Conservation (phyloP, 768 basidiomycete species). For the Boletus edulis region DNA sequence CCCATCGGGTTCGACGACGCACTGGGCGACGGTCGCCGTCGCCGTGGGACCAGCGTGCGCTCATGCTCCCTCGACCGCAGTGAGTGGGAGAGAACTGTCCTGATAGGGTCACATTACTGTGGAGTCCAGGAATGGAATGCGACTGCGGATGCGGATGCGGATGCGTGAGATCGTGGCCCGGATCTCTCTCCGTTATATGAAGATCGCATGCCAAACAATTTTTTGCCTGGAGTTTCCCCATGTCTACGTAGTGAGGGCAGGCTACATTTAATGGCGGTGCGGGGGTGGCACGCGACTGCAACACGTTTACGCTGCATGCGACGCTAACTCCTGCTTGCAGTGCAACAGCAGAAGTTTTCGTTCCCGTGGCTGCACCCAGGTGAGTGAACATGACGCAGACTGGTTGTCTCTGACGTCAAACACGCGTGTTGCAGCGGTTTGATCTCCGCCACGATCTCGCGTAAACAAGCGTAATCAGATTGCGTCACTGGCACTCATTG, state of each 20-base stretch:
- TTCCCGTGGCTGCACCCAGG: constrained; percentile 85
- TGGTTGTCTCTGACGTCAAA: constrained; percentile 28
- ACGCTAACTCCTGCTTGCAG: constrained; percentile 37
- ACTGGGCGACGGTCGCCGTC: not conserved
- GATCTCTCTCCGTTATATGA: constrained; percentile 9
- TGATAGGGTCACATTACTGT: constrained; percentile 8
- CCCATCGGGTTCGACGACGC: not conserved
- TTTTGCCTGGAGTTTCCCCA: not conserved
- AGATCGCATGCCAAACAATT: too few relatives aligned
- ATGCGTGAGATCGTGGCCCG: constrained; percentile 8
- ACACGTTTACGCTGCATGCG: constrained; percentile 11
- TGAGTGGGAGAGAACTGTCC: not conserved
- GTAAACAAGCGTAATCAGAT: constrained; percentile 35
- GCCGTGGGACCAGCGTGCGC: constrained; percentile 14
- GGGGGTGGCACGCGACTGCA: constrained; percentile 13
- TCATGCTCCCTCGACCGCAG: not conserved
- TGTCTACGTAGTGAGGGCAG: constrained; percentile 1
- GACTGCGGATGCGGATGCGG: constrained; percentile 3
- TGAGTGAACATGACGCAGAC: constrained; percentile 37
- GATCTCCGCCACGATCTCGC: constrained; percentile 58
- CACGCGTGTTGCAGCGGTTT: constrained; percentile 42
- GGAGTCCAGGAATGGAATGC: constrained; percentile 9
- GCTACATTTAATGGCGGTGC: constrained; percentile 1
- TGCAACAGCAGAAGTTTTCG: constrained; percentile 80
- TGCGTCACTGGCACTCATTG: constrained; percentile 30